Percentiles rank a stretch among this genome's conserved stretches.
Conservation (phyloP, 2,329 filamentous ascomycete species). For the Xylaria sp. region DNA sequence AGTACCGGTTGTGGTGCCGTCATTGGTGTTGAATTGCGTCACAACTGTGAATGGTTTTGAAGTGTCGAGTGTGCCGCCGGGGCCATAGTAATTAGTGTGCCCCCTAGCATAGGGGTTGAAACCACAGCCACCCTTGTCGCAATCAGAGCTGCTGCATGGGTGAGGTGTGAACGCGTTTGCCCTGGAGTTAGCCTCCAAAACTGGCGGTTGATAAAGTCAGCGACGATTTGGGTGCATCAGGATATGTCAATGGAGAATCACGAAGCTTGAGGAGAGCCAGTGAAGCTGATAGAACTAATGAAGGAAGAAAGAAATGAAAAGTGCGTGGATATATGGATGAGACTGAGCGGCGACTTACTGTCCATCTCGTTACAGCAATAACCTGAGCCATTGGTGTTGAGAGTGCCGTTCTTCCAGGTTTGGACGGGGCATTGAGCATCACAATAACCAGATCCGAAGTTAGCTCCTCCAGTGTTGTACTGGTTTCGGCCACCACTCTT, state of each 20-base stretch:
- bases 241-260: not conserved
- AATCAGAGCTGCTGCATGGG: constrained; percentile 60
- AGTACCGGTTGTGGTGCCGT: constrained; percentile 36
- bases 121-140: constrained; percentile 53
- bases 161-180: constrained; percentile 69
- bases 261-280: not conserved
- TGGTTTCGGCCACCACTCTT: constrained; percentile 66
- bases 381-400: constrained; percentile 65
- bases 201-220: constrained; percentile 21
- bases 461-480: constrained; percentile 65
- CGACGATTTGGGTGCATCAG: not conserved
- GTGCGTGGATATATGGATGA: no score
- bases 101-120: constrained; percentile 52
- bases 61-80: constrained; percentile 43
- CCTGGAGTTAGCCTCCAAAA: constrained; percentile 71
- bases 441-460: constrained; percentile 70
- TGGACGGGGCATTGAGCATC: constrained; percentile 64
- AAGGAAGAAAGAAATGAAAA: not conserved
- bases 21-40: constrained; percentile 44
- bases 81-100: constrained; percentile 44
- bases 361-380: constrained; percentile 77
- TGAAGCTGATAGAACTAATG: not conserved
- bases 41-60: constrained; percentile 46
- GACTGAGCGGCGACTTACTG: constrained; percentile 39
- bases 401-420: constrained; percentile 57